Conservation (phyloP, 2,329 filamentous ascomycete species). For the Thielaviopsis populi region DNA sequence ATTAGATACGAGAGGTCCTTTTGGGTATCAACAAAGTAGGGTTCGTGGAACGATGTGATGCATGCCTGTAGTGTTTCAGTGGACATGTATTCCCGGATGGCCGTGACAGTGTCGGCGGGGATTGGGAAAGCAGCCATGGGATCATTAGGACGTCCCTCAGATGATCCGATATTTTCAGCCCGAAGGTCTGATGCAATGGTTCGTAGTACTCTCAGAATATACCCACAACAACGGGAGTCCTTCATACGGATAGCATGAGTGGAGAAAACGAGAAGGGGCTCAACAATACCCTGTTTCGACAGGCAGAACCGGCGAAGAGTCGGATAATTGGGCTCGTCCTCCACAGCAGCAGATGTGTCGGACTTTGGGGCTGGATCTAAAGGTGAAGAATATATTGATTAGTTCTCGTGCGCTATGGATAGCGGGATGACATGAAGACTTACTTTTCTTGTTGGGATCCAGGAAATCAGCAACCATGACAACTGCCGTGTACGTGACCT, state of each 20-base stretch:
- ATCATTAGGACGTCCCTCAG: conserved; percentile 20
- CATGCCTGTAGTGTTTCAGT: conserved; percentile 79
- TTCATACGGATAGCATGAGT: conserved; percentile 80
- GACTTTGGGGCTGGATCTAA: conserved; percentile 10
- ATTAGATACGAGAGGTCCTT: conserved; percentile 83
- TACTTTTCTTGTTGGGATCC: conserved; percentile 55
- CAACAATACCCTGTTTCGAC: conserved; percentile 60
- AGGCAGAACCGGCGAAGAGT: conserved; percentile 73
- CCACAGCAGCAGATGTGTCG: background rate
- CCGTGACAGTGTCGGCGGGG: conserved; percentile 40
- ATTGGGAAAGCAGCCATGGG: conserved; percentile 30
- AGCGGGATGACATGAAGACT: conserved; percentile 21
- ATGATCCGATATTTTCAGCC: background rate
- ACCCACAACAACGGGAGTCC: conserved; percentile 74
- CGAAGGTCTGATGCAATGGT: conserved; percentile 68
- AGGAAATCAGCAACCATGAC: conserved; percentile 83
- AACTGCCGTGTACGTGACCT: conserved; percentile 82
- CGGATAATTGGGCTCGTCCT: conserved; percentile 23
- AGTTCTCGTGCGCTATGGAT: background rate
- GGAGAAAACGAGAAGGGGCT: conserved; percentile 81
- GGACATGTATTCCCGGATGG: conserved; percentile 78
- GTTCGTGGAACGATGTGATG: conserved; percentile 80
- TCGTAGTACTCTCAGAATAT: conserved; percentile 74
- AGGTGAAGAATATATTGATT: background rate
- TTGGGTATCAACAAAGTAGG: conserved; percentile 92